A percentile compares a stretch with the other conserved stretches of the same genome.
Conservation (phyloP, 1,139 yeast species). For the Pichia sp. region DNA sequence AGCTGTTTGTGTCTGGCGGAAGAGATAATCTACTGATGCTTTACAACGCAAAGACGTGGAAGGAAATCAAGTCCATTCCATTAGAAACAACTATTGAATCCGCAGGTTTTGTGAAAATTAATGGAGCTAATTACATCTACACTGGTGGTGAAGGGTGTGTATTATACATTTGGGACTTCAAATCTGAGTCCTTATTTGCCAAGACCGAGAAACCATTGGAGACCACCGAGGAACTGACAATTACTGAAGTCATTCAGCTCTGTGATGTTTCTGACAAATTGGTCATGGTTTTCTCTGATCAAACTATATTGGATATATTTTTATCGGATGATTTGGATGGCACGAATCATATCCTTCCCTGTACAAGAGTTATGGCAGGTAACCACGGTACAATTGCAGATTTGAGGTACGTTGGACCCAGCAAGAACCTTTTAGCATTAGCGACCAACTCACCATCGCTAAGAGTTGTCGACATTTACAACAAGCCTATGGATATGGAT, state of each 20-base stretch:
- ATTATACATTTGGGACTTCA: slow-evolving; percentile 57
- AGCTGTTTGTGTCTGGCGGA: slow-evolving; percentile 72
- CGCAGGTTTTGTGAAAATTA: slow-evolving; percentile 55
- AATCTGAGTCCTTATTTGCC: slow-evolving; percentile 38
- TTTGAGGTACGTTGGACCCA: slow-evolving; percentile 69
- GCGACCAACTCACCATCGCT: slow-evolving; percentile 96
- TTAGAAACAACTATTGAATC: slow-evolving; percentile 77
- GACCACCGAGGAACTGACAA: slow-evolving; percentile 64
- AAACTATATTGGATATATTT: slow-evolving; percentile 62
- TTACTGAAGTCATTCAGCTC: slow-evolving; percentile 48
- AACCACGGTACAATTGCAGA: slow-evolving; percentile 96
- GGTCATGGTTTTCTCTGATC: slow-evolving; percentile 68
- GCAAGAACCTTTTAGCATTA: slow-evolving; percentile 53
- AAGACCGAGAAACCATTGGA: slow-evolving; percentile 47
- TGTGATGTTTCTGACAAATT: slow-evolving; percentile 28
- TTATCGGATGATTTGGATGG: slow-evolving; percentile 30
- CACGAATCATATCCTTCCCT: slow-evolving; percentile 35
- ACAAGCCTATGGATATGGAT: slow-evolving; percentile 55
- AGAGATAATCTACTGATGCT: slow-evolving; percentile 77
- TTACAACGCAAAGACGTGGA: slow-evolving; percentile 45
- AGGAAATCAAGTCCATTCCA: slow-evolving; percentile 63
- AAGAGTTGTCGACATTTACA: slow-evolving; percentile 57
- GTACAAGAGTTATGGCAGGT: slow-evolving; percentile 67
- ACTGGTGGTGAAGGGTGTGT: slow-evolving; percentile 82
- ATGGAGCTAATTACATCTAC: slow-evolving; percentile 42